Evolutionary conservation across 1,284 basidiomycete species (phyloP).

Genomic region (Tremellales sp.): DNA sequence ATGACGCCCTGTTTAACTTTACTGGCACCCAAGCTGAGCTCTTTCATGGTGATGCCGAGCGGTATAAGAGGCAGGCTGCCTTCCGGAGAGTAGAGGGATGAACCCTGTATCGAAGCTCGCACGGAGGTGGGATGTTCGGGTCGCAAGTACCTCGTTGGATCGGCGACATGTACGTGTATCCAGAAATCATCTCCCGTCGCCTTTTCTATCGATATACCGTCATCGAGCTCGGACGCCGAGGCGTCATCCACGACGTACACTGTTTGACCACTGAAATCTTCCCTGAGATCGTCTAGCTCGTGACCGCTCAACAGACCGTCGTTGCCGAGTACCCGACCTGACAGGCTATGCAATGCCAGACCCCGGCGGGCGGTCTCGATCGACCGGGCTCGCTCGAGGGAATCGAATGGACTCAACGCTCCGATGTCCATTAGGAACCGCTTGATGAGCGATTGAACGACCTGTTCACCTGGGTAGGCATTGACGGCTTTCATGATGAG

Average conservation of each 20-base stretch:
- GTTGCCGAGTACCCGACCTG: slow-evolving; percentile 14
- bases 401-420: slow-evolving; percentile 67
- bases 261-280: slow-evolving; percentile 76
- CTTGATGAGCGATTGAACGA: slow-evolving; percentile 51
- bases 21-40: slow-evolving; percentile 59
- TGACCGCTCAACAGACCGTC: slow-evolving; percentile 42
- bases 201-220: slow-evolving; percentile 79
- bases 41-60: slow-evolving; percentile 46
- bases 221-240: slow-evolving; percentile 82
- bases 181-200: slow-evolving; percentile 63
- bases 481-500: slow-evolving; percentile 62
- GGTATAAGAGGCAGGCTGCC: slow-evolving; percentile 69
- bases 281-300: slow-evolving; percentile 51
- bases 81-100: slow-evolving; percentile 64
- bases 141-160: slow-evolving; percentile 78
- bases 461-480: slow-evolving; percentile 42
- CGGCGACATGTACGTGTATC: slow-evolving; percentile 91
- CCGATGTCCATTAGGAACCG: slow-evolving; percentile 64
- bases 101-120: slow-evolving; percentile 55
- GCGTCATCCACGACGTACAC: slow-evolving; percentile 89
- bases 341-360: slow-evolving; percentile 17
- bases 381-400: slow-evolving; percentile 35
- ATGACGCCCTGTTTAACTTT: slow-evolving; percentile 54
- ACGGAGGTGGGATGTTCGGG: slow-evolving; percentile 61
- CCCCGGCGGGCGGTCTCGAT: slow-evolving; percentile 21